A percentile compares a stretch with the other conserved stretches of the same genome.
Evolutionary conservation across 192 early-diverging fungal species (phyloP).

Genomic region (Podila clonocystis): DNA sequence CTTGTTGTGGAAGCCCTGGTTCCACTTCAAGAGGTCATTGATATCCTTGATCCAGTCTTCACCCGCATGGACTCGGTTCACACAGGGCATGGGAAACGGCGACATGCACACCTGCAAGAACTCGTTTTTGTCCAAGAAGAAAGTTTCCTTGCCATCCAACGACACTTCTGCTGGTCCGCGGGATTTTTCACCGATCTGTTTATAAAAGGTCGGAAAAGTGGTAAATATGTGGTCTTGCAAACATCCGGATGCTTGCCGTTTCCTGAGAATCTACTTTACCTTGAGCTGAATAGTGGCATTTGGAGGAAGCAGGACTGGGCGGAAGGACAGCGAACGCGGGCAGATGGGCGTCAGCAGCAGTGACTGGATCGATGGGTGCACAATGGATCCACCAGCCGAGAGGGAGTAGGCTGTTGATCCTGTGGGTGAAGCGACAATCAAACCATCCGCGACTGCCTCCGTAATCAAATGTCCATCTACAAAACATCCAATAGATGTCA

Average conservation of each 20-base stretch:
- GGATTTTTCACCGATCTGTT: constrained; percentile 66
- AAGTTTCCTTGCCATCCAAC: constrained; percentile 81
- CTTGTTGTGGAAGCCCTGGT: constrained; percentile 75
- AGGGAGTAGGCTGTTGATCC: constrained; percentile 94
- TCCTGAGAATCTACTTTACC: constrained; percentile 34
- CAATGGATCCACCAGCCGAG: constrained; percentile 85
- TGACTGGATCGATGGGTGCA: constrained; percentile 81
- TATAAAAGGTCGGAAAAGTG: not conserved
- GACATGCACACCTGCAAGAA: constrained; percentile 75
- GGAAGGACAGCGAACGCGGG: constrained; percentile 85
- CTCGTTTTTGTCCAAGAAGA: constrained; percentile 72
- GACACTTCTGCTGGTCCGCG: constrained; percentile 75
- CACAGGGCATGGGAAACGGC: constrained; percentile 79
- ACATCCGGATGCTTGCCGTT: no score
- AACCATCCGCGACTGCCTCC: constrained; percentile 73
- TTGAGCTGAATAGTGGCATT: constrained; percentile 69
- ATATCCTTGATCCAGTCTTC: constrained; percentile 86
- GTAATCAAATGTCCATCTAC: constrained; percentile 87
- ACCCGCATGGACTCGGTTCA: constrained; percentile 70
- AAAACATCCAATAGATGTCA: constrained; percentile 83
- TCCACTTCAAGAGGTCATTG: constrained; percentile 89
- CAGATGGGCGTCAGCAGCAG: constrained; percentile 84
- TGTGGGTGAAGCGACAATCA: constrained; percentile 89
- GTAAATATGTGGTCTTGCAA: not conserved
- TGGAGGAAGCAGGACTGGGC: constrained; percentile 83